Conservation (phyloP, 2,329 filamentous ascomycete genomes). For the Aspergillus amoenus region DNA sequence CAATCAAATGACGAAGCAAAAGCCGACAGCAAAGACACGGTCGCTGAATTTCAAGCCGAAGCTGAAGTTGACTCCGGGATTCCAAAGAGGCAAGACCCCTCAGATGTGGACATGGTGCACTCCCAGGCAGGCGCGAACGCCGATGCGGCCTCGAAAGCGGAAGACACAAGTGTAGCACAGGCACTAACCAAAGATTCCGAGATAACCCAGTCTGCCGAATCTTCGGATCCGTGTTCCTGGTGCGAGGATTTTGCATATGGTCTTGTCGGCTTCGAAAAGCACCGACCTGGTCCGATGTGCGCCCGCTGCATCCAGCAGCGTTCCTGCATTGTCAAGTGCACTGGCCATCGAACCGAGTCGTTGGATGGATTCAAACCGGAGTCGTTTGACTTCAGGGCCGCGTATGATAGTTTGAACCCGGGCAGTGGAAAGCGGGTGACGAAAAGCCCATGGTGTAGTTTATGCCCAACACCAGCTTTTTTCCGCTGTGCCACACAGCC, state of each 20-base stretch:
- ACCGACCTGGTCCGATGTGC: constrained; percentile 40
- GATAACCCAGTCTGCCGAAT: background rate
- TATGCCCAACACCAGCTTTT: constrained; percentile 42
- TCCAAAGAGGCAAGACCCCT: background rate
- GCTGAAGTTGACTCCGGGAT: background rate
- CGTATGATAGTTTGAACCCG: constrained; percentile 24
- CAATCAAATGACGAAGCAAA: background rate
- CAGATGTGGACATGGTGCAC: background rate
- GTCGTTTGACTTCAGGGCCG: constrained; percentile 24
- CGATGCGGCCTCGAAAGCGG: no score
- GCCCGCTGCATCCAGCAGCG: constrained; percentile 34
- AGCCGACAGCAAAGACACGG: background rate
- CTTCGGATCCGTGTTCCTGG: constrained; percentile 38
- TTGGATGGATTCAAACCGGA: constrained; percentile 19
- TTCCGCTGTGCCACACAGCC: constrained; percentile 30
- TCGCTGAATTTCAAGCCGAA: background rate
- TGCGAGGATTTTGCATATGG: constrained; percentile 41
- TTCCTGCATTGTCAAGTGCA: constrained; percentile 36
- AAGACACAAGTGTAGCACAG: no score
- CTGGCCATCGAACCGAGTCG: constrained; percentile 28
- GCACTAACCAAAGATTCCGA: background rate
- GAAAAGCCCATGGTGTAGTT: constrained; percentile 38
- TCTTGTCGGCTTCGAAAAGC: constrained; percentile 38
- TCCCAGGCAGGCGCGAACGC: background rate
- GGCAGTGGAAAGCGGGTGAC: constrained; percentile 13